Evolutionary conservation across 2,329 filamentous ascomycete genomes (phyloP).

Genomic region (Fusarium sublunatum): DNA sequence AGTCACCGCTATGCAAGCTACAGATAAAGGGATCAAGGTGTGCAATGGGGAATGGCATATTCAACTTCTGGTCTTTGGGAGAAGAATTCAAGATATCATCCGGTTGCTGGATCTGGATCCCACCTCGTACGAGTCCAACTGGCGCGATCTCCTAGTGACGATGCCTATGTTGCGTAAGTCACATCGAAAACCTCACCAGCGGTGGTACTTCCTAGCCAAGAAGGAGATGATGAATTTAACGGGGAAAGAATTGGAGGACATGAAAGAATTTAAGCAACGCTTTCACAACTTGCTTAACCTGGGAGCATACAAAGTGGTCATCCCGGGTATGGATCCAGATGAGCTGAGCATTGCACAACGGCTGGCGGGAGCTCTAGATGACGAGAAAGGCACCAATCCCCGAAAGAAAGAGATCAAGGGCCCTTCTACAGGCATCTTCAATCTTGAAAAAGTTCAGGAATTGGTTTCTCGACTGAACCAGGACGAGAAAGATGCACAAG

Average conservation of each 20-base stretch:
- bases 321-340: slow-evolving; percentile 21
- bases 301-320: slow-evolving; percentile 31
- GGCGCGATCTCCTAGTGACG: slow-evolving; percentile 39
- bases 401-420: slow-evolving; percentile 8
- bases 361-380: slow-evolving; percentile 36
- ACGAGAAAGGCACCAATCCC: slow-evolving; percentile 6
- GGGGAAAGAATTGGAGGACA: slow-evolving; percentile 12
- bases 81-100: slow-evolving; percentile 23
- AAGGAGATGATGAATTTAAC: slow-evolving; percentile 38
- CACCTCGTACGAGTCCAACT: slow-evolving; percentile 15
- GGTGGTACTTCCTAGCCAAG: slow-evolving; percentile 38
- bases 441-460: slow-evolving; percentile 8
- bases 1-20: not conserved
- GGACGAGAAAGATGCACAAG: slow-evolving; percentile 7
- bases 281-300: slow-evolving; percentile 25
- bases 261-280: slow-evolving; percentile 28
- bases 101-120: slow-evolving; percentile 21
- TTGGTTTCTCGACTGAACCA: slow-evolving; percentile 6
- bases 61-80: slow-evolving; percentile 17
- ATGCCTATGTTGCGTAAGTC: slow-evolving; percentile 44
- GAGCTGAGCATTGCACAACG: slow-evolving; percentile 32
- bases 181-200: slow-evolving; percentile 29
- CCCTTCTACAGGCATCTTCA: slow-evolving; percentile 34
- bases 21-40: slow-evolving; percentile 1
- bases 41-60: slow-evolving; percentile 28